A percentile compares a stretch with the other conserved stretches of the same genome.
Evolutionary conservation across 2,329 filamentous ascomycete genomes (phyloP).

Genomic region (Falciphora oryzae): DNA sequence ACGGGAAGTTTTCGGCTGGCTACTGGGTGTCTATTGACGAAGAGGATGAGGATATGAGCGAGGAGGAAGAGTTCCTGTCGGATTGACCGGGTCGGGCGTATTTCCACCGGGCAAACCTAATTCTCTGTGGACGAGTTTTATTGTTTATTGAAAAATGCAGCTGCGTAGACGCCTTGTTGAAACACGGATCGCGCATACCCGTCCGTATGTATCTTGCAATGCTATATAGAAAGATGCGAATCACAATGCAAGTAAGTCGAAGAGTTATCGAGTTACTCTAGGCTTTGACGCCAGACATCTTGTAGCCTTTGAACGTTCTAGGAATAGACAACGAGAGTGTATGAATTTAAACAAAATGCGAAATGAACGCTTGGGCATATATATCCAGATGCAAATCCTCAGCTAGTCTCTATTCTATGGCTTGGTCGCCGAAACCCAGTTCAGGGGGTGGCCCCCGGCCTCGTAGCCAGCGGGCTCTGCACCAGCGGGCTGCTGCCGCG

Average conservation of each 20-base stretch:
- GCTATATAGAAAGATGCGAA: too few relatives aligned
- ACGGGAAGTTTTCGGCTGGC: conserved; percentile 28
- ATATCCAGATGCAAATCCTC: background rate
- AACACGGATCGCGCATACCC: too few relatives aligned
- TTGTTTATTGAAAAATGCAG: too few relatives aligned
- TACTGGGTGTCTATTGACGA: conserved; percentile 17
- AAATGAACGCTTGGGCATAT: background rate
- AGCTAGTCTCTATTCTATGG: background rate
- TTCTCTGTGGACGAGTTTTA: too few relatives aligned
- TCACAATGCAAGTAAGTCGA: too few relatives aligned
- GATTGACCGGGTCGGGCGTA: too few relatives aligned
- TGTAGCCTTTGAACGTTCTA: too few relatives aligned
- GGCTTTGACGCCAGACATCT: too few relatives aligned
- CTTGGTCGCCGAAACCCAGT: background rate
- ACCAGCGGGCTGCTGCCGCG: background rate
- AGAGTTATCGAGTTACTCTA: too few relatives aligned
- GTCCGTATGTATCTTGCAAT: too few relatives aligned
- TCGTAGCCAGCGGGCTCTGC: background rate
- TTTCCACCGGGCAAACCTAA: too few relatives aligned
- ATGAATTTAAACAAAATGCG: background rate
- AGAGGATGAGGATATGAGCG: conserved; percentile 30
- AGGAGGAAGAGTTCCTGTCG: conserved; percentile 13
- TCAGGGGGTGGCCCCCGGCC: background rate
- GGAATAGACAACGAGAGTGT: background rate
- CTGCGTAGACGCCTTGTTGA: too few relatives aligned